Conservation (phyloP, 176 grass and related monocot species). For the Alloteropsis semialata region DNA sequence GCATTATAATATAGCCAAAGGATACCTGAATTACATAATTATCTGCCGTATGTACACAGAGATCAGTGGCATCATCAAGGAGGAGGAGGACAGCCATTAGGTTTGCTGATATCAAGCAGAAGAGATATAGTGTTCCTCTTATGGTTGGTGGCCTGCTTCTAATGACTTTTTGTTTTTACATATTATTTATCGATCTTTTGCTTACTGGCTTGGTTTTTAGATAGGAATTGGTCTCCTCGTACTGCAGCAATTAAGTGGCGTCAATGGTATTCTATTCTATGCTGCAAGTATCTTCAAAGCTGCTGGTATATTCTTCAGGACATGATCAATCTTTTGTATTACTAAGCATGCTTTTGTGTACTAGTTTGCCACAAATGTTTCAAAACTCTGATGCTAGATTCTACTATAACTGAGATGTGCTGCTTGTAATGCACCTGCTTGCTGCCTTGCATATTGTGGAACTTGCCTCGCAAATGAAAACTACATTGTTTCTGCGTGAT, state of each 20-base stretch:
- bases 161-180: slow-evolving; percentile 16
- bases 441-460: background rate
- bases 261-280: slow-evolving; percentile 93
- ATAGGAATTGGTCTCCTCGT: slow-evolving; percentile 89
- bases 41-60: slow-evolving; percentile 46
- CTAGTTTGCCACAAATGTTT: background rate
- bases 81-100: slow-evolving; percentile 76
- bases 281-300: slow-evolving; percentile 90
- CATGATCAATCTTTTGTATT: background rate
- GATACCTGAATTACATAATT: slow-evolving; percentile 12
- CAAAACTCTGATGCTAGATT: slow-evolving; percentile 23
- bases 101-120: slow-evolving; percentile 80
- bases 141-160: slow-evolving; percentile 41
- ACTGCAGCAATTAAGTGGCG: slow-evolving; percentile 84
- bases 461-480: background rate
- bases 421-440: background rate
- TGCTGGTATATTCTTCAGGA: slow-evolving; percentile 52
- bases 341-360: background rate
- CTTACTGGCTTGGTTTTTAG: slow-evolving; percentile 41
- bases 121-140: slow-evolving; percentile 89
- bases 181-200: background rate
- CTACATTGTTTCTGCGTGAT: background rate
- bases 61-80: slow-evolving; percentile 74
- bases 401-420: background rate
- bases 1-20: background rate